phyloP scores from a whole-genome alignment of 768 basidiomycete genomes.

The Neoboletus brunneissimus region DNA sequence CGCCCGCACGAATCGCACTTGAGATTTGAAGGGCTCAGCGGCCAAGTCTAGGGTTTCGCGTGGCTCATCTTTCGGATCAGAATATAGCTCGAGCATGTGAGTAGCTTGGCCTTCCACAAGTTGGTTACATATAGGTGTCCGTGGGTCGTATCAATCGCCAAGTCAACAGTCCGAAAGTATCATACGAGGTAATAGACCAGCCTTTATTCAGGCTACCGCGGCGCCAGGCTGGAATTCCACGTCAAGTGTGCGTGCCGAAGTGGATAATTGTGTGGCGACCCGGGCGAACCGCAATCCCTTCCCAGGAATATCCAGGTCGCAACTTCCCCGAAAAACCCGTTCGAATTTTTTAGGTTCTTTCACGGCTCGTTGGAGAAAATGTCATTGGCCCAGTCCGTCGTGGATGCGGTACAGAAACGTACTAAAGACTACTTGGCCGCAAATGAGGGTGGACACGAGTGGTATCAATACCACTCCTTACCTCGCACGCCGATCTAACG shows the following conservation, averaged over 20 bases:
- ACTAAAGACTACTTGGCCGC: slow-evolving; percentile 13
- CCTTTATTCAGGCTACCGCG: slow-evolving; percentile 12
- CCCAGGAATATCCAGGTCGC: slow-evolving; percentile 8
- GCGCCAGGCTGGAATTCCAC: slow-evolving; percentile 15
- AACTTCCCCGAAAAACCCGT: slow-evolving; percentile 8
- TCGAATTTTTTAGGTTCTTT: slow-evolving; percentile 14
- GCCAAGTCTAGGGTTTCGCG: slow-evolving; percentile 20
- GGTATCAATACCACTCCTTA: neutral
- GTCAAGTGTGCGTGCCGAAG: slow-evolving; percentile 20
- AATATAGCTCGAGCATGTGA: slow-evolving; percentile 9
- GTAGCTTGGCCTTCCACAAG: neutral
- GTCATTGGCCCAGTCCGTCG: neutral
- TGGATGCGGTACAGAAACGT: slow-evolving; percentile 25
- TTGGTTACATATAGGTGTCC: slow-evolving; percentile 20
- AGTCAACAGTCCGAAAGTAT: slow-evolving; percentile 22
- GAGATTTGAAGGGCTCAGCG: slow-evolving; percentile 25
- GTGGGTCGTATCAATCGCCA: slow-evolving; percentile 26
- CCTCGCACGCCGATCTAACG: slow-evolving; percentile 8
- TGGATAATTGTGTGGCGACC: slow-evolving; percentile 14
- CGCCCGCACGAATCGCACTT: slow-evolving; percentile 23
- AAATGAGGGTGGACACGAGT: slow-evolving; percentile 23
- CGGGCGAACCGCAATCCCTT: slow-evolving; percentile 6
- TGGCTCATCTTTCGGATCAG: slow-evolving; percentile 23
- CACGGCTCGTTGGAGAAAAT: slow-evolving; percentile 8
- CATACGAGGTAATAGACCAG: slow-evolving; percentile 19